These are phyloP conservation scores for Mortierella sp. DNA, from an alignment of 371 early-diverging fungal genomes.

Conservation along the genomic window DNA sequence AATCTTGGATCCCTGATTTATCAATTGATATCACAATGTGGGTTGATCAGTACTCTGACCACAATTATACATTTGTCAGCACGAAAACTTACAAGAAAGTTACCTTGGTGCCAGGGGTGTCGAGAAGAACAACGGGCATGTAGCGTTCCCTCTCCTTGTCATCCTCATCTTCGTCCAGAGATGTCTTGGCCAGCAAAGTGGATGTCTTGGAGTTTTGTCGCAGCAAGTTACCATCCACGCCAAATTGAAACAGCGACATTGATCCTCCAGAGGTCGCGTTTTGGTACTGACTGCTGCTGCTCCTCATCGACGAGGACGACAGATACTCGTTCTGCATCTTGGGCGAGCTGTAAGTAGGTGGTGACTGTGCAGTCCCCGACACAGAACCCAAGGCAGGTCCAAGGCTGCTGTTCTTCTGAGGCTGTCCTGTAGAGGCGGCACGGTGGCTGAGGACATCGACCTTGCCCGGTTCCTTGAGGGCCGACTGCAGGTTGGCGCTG, in stretches of 20 bases:
- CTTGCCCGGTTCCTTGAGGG: slow-evolving; percentile 33
- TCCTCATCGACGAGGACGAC: slow-evolving; percentile 14
- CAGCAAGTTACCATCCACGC: slow-evolving; percentile 22
- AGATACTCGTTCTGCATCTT: slow-evolving; percentile 23
- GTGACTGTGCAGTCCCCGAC: slow-evolving; percentile 24
- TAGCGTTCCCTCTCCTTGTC: slow-evolving; percentile 53
- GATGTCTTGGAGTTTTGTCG: slow-evolving; percentile 17
- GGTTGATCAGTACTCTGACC: neutral
- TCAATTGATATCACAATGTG: neutral
- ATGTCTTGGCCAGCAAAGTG: slow-evolving; percentile 6
- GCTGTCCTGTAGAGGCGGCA: slow-evolving; percentile 14
- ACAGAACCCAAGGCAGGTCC: slow-evolving; percentile 53
- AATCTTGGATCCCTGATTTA: slow-evolving; percentile 32
- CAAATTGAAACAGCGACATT: slow-evolving; percentile 25
- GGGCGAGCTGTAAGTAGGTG: slow-evolving; percentile 26
- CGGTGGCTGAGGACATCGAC: slow-evolving; percentile 43
- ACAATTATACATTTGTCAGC: neutral
- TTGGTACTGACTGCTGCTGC: slow-evolving; percentile 12
- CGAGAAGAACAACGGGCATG: slow-evolving; percentile 38
- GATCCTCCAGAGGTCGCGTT: slow-evolving; percentile 1
- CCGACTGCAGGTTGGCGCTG: slow-evolving; percentile 29
- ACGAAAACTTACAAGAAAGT: neutral
- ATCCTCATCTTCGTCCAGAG: slow-evolving; percentile 41
- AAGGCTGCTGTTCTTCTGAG: slow-evolving; percentile 40
- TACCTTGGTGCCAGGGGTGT: slow-evolving; percentile 34